Evolutionary conservation across 345 rosid genomes (phyloP).

Genomic region (Pseudoturritis turrita): DNA sequence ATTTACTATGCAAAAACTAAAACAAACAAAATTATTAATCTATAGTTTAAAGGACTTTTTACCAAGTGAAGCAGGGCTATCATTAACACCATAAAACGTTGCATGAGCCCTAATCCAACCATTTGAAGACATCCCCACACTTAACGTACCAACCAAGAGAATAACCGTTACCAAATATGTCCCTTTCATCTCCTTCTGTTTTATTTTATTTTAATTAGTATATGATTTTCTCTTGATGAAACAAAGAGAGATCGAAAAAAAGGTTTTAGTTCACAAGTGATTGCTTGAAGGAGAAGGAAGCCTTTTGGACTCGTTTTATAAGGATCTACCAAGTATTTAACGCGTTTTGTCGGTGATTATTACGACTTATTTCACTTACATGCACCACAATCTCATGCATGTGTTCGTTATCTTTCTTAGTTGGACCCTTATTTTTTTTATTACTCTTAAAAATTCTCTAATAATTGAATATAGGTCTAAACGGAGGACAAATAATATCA

Average conservation of each 20-base stretch:
- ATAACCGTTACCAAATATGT: slow-evolving; percentile 16
- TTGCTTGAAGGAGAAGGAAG: slow-evolving; percentile 29
- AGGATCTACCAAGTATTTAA: background rate
- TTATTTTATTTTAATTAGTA: background rate
- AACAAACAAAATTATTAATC: background rate
- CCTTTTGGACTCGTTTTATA: slow-evolving; percentile 24
- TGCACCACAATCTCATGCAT: slow-evolving; percentile 32
- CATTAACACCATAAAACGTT: slow-evolving; percentile 72
- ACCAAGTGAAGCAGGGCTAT: slow-evolving; percentile 72
- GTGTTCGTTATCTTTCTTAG: slow-evolving; percentile 40
- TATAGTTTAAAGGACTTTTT: slow-evolving; percentile 10
- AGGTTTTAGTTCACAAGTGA: slow-evolving; percentile 3
- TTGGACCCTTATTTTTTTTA: slow-evolving; percentile 20
- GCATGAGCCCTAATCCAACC: slow-evolving; percentile 65
- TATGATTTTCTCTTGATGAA: background rate
- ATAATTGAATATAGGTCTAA: slow-evolving; percentile 25
- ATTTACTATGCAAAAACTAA: background rate
- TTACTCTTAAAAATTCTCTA: slow-evolving; percentile 14
- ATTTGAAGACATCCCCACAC: slow-evolving; percentile 32
- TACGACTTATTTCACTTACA: slow-evolving; percentile 29
- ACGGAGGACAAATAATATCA: background rate
- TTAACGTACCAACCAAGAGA: slow-evolving; percentile 29
- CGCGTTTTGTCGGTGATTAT: slow-evolving; percentile 38
- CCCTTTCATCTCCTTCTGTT: background rate
- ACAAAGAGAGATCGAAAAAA: background rate